Conservation (phyloP, 2,329 filamentous ascomycete genomes). For the Colletotrichum gigasporum region DNA sequence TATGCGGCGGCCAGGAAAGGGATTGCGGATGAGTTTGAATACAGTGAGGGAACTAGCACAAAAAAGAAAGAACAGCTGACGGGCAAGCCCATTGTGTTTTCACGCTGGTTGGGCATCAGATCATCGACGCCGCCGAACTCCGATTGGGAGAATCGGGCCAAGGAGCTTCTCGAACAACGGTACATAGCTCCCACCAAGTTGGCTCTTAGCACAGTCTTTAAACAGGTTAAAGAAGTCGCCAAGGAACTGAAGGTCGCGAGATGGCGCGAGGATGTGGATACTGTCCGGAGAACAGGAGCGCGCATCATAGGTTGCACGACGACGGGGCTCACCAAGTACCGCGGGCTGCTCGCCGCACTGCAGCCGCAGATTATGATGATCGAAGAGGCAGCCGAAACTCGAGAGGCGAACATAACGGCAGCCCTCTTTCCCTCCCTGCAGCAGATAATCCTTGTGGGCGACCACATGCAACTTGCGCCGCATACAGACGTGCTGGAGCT, state of each 20-base stretch:
- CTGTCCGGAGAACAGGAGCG: slow-evolving; percentile 47
- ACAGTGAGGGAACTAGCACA: not conserved
- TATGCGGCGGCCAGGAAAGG: not conserved
- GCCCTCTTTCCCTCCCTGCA: slow-evolving; percentile 61
- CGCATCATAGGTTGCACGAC: slow-evolving; percentile 75
- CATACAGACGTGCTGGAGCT: slow-evolving; percentile 71
- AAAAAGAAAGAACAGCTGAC: slow-evolving; percentile 61
- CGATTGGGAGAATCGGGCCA: not conserved
- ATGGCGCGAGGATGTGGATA: slow-evolving; percentile 64
- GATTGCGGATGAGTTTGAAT: not conserved
- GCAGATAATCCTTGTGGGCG: slow-evolving; percentile 72
- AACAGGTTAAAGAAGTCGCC: slow-evolving; percentile 58
- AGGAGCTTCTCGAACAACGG: slow-evolving; percentile 58
- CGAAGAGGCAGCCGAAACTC: slow-evolving; percentile 82
- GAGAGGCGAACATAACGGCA: slow-evolving; percentile 68
- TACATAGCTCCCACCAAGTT: slow-evolving; percentile 58
- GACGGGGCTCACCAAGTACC: slow-evolving; percentile 84
- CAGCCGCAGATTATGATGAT: slow-evolving; percentile 76
- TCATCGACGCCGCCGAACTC: not conserved
- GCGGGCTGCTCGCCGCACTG: slow-evolving; percentile 72
- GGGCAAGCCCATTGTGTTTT: slow-evolving; percentile 50
- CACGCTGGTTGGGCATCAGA: not conserved
- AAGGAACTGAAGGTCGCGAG: slow-evolving; percentile 63
- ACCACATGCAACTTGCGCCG: slow-evolving; percentile 82
- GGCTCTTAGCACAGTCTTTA: slow-evolving; percentile 59